A percentile compares a stretch with the other conserved stretches of the same genome.
These are phyloP conservation scores for Oryza brachyantha DNA, from an alignment of 176 grass and related monocot genomes.

Conservation along the genomic window DNA sequence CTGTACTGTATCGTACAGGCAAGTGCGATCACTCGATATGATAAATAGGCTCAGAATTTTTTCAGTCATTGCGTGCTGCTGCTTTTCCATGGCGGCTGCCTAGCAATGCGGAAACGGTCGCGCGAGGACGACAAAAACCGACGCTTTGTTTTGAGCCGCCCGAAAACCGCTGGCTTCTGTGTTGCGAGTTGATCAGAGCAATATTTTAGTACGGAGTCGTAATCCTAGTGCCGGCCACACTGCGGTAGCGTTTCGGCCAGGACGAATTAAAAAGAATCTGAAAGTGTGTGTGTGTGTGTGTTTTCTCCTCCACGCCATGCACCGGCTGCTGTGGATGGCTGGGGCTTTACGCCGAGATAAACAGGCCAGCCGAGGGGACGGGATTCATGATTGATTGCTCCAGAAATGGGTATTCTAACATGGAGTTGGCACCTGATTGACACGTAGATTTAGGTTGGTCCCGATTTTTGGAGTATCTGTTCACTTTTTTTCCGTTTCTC, in stretches of 20 bases:
- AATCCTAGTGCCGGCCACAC: background rate
- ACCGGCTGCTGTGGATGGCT: background rate
- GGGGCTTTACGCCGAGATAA: background rate
- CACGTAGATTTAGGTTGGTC: background rate
- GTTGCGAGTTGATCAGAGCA: background rate
- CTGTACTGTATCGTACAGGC: background rate
- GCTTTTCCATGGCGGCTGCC: slow-evolving; percentile 26
- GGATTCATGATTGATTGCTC: slow-evolving; percentile 20
- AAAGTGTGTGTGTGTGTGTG: no score
- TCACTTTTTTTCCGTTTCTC: background rate
- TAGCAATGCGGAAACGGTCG: slow-evolving; percentile 26
- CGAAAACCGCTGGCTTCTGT: background rate
- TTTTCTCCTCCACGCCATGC: background rate
- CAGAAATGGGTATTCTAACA: background rate
- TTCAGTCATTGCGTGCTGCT: slow-evolving; percentile 22
- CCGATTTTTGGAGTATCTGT: background rate
- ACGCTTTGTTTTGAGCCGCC: background rate
- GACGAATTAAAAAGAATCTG: background rate
- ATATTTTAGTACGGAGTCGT: background rate
- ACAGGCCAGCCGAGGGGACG: background rate
- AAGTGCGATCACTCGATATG: background rate
- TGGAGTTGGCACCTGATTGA: background rate
- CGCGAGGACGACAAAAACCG: background rate
- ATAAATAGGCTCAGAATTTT: no score
- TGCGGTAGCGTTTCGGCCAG: background rate